Conservation (phyloP, 768 basidiomycete species). For the Rhodotorula graminis region DNA sequence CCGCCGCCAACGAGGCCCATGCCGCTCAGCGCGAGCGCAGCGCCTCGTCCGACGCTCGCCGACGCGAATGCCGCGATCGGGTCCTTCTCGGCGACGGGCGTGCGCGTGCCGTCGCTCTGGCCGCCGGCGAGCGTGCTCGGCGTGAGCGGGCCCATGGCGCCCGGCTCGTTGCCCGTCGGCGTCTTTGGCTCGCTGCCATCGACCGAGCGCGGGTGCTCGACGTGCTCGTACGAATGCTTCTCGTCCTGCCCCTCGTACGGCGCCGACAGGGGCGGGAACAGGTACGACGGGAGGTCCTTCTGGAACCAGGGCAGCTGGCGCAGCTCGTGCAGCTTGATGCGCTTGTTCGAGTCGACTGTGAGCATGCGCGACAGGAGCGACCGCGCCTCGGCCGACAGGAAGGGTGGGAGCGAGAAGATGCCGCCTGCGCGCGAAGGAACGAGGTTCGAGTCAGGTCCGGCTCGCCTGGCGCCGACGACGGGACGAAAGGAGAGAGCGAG, state of each 20-base stretch:
- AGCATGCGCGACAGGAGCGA: conserved; percentile 83
- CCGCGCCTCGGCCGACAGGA: conserved; percentile 71
- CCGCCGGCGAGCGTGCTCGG: background rate
- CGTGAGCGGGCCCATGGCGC: conserved; percentile 6
- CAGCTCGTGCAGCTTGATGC: conserved; percentile 89
- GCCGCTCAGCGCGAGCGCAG: no score
- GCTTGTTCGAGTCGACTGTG: conserved; percentile 85
- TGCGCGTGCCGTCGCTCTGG: conserved; percentile 4
- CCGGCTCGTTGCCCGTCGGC: background rate
- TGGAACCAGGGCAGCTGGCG: conserved; percentile 86
- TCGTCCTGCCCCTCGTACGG: conserved; percentile 55
- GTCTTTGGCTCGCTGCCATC: conserved; percentile 6
- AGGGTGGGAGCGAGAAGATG: conserved; percentile 74
- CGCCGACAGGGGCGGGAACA: conserved; percentile 52
- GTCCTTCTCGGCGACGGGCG: background rate
- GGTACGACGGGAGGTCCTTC: conserved; percentile 76
- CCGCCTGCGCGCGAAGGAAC: conserved; percentile 73
- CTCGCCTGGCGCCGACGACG: no score
- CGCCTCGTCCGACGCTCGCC: background rate
- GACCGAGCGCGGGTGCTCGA: conserved; percentile 19
- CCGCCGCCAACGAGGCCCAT: no score
- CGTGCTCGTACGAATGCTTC: background rate
- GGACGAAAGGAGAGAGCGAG: no score
- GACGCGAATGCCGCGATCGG: no score
- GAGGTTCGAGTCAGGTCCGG: no score